A percentile compares a stretch with the other conserved stretches of the same genome.
Conservation (phyloP, 129 eudicot genomes). For the Kitagawia praeruptora region DNA sequence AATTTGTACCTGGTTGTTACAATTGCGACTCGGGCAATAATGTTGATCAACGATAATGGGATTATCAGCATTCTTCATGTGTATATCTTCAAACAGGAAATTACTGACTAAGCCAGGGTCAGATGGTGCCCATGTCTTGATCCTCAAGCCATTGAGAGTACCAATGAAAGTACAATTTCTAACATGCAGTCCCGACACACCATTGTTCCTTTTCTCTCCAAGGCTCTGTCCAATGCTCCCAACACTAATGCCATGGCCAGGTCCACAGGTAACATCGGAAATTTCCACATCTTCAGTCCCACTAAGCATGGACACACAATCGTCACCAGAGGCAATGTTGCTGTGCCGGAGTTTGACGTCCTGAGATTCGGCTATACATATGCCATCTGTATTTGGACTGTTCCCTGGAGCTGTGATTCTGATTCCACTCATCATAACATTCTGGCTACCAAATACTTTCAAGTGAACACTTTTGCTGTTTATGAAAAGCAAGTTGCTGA, state of each 20-base stretch:
- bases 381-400: conserved; percentile 19
- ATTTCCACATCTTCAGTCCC: conserved; percentile 1
- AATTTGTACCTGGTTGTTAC: not conserved
- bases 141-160: conserved; percentile 10
- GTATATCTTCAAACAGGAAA: not conserved
- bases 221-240: conserved; percentile 10
- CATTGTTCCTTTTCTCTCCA: not conserved
- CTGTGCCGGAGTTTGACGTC: not conserved
- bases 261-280: not conserved
- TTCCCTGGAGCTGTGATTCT: not conserved
- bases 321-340: conserved; percentile 5
- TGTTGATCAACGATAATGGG: conserved; percentile 15
- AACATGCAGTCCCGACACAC: not conserved
- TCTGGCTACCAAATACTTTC: not conserved
- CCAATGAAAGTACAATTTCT: not conserved
- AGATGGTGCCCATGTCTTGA: conserved; percentile 14
- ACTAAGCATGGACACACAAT: conserved; percentile 4
- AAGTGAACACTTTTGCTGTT: conserved; percentile 16
- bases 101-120: not conserved
- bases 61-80: not conserved
- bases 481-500: not conserved
- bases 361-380: not conserved
- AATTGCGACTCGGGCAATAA: not conserved
- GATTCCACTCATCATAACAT: not conserved
- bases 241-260: conserved; percentile 22